Conservation (phyloP, 306 rosid species). For the Cucurbita ficifolia region DNA sequence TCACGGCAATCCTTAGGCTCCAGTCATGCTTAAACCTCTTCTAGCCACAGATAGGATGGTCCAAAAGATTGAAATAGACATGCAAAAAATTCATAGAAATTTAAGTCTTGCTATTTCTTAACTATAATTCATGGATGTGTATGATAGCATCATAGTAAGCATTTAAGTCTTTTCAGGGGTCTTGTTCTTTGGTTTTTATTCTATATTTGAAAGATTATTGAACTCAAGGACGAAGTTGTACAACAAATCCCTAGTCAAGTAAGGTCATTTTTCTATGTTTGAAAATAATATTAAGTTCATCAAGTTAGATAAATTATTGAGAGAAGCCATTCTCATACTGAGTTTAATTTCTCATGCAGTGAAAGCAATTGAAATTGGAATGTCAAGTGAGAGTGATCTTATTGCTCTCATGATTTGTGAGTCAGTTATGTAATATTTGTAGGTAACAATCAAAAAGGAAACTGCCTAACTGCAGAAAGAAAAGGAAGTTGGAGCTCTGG, state of each 20-base stretch:
- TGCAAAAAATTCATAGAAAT: neutral
- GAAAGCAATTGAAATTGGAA: neutral
- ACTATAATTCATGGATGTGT: neutral
- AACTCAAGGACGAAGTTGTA: neutral
- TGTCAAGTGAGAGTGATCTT: neutral
- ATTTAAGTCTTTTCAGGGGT: neutral
- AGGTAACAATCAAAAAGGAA: neutral
- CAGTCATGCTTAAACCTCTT: neutral
- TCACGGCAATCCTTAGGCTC: neutral
- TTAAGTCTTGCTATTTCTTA: neutral
- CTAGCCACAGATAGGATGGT: neutral
- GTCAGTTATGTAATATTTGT: neutral
- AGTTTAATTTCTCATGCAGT: neutral
- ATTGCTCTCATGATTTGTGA: neutral
- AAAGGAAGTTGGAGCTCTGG: neutral
- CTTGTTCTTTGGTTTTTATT: neutral
- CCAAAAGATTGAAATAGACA: neutral
- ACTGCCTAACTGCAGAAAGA: neutral
- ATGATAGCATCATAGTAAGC: neutral
- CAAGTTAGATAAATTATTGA: neutral
- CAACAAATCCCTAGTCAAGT: neutral
- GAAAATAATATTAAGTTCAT: neutral
- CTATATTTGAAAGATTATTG: neutral
- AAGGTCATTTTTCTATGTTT: neutral
- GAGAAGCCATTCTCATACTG: neutral